Conservation (phyloP, 106 monocot species). For the Dioscorea zingiberensis region DNA sequence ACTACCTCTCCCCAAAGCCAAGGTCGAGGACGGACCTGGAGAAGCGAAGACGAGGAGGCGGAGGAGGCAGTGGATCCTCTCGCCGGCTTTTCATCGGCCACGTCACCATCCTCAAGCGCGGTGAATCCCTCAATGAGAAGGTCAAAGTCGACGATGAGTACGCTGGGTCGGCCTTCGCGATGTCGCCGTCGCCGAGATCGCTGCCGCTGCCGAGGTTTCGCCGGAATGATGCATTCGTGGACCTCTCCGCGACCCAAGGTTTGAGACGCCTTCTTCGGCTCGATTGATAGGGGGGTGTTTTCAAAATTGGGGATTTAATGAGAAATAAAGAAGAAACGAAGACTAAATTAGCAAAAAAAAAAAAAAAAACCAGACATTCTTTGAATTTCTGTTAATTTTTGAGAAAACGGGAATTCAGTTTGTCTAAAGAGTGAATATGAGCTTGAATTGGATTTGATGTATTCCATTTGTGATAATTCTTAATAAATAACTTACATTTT, state of each 20-base stretch:
- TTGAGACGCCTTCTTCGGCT: not conserved
- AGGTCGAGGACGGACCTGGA: no score
- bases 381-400: no score
- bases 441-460: no score
- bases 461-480: no score
- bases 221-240: not conserved
- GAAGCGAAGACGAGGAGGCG: no score
- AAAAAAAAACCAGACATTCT: no score
- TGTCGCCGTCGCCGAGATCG: conserved; percentile 1
- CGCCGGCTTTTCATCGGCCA: not conserved
- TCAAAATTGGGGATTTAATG: no score
- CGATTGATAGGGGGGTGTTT: not conserved
- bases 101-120: not conserved
- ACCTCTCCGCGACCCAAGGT: not conserved
- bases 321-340: no score
- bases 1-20: not conserved
- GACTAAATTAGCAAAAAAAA: no score
- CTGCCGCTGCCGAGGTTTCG: conserved; percentile 3
- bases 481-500: no score
- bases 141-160: not conserved
- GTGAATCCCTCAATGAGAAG: not conserved
- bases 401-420: no score
- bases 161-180: conserved; percentile 1
- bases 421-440: no score
- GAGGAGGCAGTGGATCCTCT: not conserved